Evolutionary conservation across 2,329 filamentous ascomycete species (phyloP).

Genomic region (Microdochium trichocladiopsis): DNA sequence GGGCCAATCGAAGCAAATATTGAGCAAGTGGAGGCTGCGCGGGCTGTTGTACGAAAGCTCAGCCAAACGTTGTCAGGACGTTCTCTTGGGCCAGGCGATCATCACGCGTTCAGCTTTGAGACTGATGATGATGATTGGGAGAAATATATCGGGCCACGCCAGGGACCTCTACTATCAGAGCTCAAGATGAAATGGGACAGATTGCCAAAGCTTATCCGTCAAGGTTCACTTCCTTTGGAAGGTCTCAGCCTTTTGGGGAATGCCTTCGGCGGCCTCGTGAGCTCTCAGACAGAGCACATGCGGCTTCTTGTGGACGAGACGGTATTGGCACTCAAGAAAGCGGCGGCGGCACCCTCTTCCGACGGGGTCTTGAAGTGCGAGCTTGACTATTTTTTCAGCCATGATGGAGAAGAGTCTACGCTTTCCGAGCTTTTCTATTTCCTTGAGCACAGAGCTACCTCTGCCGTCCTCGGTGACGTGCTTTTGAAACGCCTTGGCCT

Average conservation of each 20-base stretch:
- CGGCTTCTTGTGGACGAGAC: background rate
- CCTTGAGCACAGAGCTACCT: background rate
- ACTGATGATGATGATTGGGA: conserved; percentile 15
- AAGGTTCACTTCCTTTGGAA: background rate
- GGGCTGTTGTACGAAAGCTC: conserved; percentile 6
- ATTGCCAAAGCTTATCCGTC: background rate
- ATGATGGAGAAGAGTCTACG: background rate
- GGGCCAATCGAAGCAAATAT: conserved; percentile 7
- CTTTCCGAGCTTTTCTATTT: background rate
- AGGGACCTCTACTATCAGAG: conserved; percentile 6
- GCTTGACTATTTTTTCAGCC: background rate
- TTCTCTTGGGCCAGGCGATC: conserved; percentile 6
- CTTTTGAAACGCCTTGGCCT: background rate
- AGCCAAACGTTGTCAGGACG: conserved; percentile 10
- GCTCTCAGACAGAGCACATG: conserved; percentile 19
- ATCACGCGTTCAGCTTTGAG: conserved; percentile 19
- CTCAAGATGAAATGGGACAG: conserved; percentile 14
- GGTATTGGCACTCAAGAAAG: background rate
- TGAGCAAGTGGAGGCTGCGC: conserved; percentile 6
- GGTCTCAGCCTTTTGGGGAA: conserved; percentile 13
- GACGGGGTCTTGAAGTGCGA: background rate
- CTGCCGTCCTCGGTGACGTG: background rate
- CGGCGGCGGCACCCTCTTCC: background rate
- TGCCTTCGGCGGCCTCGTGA: conserved; percentile 17
- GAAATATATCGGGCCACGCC: conserved; percentile 12